Evolutionary conservation across 148 eudicot genomes (phyloP), one percentile per base, ranked within the genome.

Genomic region (Linanthus parryae): DNA sequence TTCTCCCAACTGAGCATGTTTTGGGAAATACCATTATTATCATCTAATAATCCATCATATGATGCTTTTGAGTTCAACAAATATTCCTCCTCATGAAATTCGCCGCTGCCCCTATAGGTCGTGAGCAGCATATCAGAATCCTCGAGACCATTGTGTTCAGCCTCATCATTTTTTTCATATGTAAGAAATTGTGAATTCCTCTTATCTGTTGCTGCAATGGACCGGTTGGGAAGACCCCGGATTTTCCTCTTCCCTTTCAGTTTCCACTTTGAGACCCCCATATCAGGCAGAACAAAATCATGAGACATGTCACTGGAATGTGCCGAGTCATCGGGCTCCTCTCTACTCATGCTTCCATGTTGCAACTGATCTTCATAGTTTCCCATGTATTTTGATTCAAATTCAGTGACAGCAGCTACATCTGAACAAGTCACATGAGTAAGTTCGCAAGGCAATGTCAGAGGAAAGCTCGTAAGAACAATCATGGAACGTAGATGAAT

Each of bases 211-310:
- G 34, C 18, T 48, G 73, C 76, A 9, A 31, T 44, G 57, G 65
- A 70, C 67, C 77, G 78, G 58, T 75, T 84, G 61, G 74, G 33
- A 43, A 72, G 46, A 70, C 72, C 66, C 14, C 88, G 85, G 44
- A 56, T 72, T 43, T 84, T 92, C 71, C 99, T 73, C 67, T 84
- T 92, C 51, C 99, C 77, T 72, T 88, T 92, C 65, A 72, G 65
- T 63, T 82, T 74, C 98, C 98, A 92, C 61, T 76, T 80, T 14
- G 96, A 88, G 33, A 78, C 75, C 53, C 71, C 90, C 50, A 63
- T 45, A 43, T 74, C 63, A 41, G 66, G 33, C 35, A 64, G 54
- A 28, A 39, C 66, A 40, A 63, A 77, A 44, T 66, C 80, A 46
- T 63, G 52, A 55, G 51, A 54, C 68, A 16, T 65, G 56, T 66